Base-by-base conservation (phyloP, 202 grass and related monocot species). In the Saccharum hybrid region DNA sequence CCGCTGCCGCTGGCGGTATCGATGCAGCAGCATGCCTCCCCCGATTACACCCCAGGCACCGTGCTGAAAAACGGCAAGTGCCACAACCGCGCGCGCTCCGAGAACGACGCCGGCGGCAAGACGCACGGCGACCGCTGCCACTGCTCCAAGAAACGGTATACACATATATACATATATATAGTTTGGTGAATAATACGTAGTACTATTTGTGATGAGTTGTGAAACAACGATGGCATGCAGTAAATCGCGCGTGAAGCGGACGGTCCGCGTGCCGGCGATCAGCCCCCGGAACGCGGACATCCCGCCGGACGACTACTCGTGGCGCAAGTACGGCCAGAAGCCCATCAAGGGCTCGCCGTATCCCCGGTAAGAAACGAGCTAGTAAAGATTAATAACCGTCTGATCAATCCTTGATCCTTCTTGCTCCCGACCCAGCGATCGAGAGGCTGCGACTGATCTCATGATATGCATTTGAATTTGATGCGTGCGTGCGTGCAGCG, bases 261-360 rank as follows among this genome's bases (percentile, higher is more conserved):
- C 64, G 28, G 74, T 90, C 54, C 74, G 88, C 41, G 86, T 95
- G 74, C 90, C 86, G 75, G 93, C 90, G 64, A 80, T 85, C 34
- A 95, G 93, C 52, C 82, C 84, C 34, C 90, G 61, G 68, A 83
- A 87, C 48, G 88, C 90, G 33, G 90, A 95, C 84, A 90, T 92
- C 31, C 90, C 90, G 23, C 68, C 88, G 21, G 93, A 92, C 80
- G 86, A 92, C 36, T 90, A 78, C 77, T 95, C 93, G 21, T 95
- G 93, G 93, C 88, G 93, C 63, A 95, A 95, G 70, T 95, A 95
- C 80, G 93, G 93, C n/a, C 93, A 95, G 82, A 95, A 95, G 37
- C 93, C 88, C 34, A 95, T 95, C 82, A 95, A 95, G 57, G 90
- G 93, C 10, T 95, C 93, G 10, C 90, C 93, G 16, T 89, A 88